These are phyloP conservation scores for Saccharomyces pastorianus DNA, from an alignment of 1,139 yeast species.

Conservation along the genomic window DNA sequence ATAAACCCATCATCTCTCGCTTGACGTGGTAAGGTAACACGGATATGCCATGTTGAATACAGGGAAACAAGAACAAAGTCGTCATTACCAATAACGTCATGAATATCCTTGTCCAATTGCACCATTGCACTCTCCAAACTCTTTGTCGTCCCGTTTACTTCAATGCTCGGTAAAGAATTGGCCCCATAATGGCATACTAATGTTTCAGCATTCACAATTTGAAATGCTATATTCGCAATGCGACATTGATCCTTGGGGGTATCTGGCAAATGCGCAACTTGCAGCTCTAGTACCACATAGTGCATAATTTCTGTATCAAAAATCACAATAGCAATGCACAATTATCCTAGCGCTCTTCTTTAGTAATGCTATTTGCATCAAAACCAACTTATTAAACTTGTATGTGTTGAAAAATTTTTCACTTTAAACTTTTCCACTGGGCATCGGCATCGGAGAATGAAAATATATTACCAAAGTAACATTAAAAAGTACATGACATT, in stretches of 20 bases:
- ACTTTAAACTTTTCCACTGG: not conserved
- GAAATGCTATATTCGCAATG: conserved; percentile 19
- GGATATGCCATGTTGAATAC: conserved; percentile 55
- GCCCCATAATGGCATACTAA: conserved; percentile 8
- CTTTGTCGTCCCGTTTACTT: not conserved
- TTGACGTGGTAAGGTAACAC: conserved; percentile 73
- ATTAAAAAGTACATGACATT: not conserved
- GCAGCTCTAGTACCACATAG: conserved; percentile 28
- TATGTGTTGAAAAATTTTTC: not conserved
- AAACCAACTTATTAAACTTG: not conserved
- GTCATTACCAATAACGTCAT: conserved; percentile 26
- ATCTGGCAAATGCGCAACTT: conserved; percentile 21
- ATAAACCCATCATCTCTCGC: conserved; percentile 68
- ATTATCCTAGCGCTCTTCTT: not conserved
- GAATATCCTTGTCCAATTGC: conserved; percentile 9
- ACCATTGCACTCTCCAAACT: conserved; percentile 2
- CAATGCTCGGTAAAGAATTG: not conserved
- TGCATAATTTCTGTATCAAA: conserved; percentile 11
- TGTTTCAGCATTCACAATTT: conserved; percentile 20
- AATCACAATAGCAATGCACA: conserved; percentile 1
- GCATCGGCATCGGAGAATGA: conserved; percentile 1
- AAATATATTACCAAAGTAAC: not conserved
- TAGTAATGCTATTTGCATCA: not conserved
- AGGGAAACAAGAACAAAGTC: conserved; percentile 63
- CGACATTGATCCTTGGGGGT: conserved; percentile 27